Evolutionary conservation across 1,284 basidiomycete species (phyloP).

Genomic region (Agroathelia rolfsii): DNA sequence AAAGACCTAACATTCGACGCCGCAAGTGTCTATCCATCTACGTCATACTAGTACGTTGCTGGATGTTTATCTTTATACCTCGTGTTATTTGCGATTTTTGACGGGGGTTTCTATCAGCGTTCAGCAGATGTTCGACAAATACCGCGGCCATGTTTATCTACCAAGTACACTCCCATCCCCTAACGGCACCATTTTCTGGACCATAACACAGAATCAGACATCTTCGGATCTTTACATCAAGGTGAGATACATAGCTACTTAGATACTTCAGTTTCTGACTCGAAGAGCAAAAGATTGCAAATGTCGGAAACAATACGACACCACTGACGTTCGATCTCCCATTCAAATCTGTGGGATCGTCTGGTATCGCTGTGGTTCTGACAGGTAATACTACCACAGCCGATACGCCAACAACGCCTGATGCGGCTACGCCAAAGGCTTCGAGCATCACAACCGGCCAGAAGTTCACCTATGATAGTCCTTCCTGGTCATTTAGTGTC

Average conservation of each 20-base stretch:
- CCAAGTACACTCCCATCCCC: constrained; percentile 47
- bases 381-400: constrained; percentile 37
- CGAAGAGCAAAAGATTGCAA: too few species aligned
- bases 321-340: constrained; percentile 48
- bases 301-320: constrained; percentile 25
- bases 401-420: constrained; percentile 43
- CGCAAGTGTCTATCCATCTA: constrained; percentile 42
- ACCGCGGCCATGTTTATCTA: constrained; percentile 51
- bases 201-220: constrained; percentile 38
- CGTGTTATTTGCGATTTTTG: too few species aligned
- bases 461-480: constrained; percentile 45
- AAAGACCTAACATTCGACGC: too few species aligned
- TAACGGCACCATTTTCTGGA: constrained; percentile 49
- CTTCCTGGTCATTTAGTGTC: constrained; percentile 48
- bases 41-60: constrained; percentile 37
- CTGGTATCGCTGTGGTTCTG: constrained; percentile 36
- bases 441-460: constrained; percentile 34
- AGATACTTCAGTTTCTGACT: too few species aligned
- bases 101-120: too few species aligned
- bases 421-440: constrained; percentile 35
- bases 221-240: constrained; percentile 46
- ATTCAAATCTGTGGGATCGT: constrained; percentile 33
- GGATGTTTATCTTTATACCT: neutral
- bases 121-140: constrained; percentile 48
- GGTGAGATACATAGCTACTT: constrained; percentile 20